A percentile compares a stretch with the other conserved stretches of the same genome.
Evolutionary conservation across 2,329 filamentous ascomycete species (phyloP).

Genomic region (Phialemonium atrogriseum): DNA sequence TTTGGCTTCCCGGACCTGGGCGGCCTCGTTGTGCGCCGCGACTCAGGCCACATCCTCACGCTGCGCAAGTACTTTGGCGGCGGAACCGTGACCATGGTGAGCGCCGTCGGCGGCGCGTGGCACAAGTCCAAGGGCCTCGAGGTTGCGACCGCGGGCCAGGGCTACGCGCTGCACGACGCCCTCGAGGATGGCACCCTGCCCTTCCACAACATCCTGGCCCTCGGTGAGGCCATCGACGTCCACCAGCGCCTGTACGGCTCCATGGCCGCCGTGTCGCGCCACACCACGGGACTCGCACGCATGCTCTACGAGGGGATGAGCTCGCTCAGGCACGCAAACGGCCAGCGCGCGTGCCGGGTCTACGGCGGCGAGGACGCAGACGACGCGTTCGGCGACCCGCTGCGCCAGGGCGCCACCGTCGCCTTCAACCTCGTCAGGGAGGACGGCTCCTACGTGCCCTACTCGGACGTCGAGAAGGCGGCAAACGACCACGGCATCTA

Average conservation of each 20-base stretch:
- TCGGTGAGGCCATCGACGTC: slow-evolving; percentile 49
- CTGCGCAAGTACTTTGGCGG: slow-evolving; percentile 58
- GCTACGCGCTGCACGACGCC: slow-evolving; percentile 44
- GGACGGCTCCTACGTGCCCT: slow-evolving; percentile 45
- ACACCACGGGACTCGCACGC: slow-evolving; percentile 46
- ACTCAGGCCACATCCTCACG: slow-evolving; percentile 45
- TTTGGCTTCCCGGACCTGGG: slow-evolving; percentile 61
- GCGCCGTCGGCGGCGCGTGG: slow-evolving; percentile 41
- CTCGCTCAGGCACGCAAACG: slow-evolving; percentile 44
- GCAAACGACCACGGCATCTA: slow-evolving; percentile 49
- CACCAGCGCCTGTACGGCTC: slow-evolving; percentile 48
- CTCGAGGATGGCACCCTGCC: slow-evolving; percentile 61
- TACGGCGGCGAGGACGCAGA: slow-evolving; percentile 39
- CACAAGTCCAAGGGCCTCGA: slow-evolving; percentile 41
- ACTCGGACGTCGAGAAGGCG: slow-evolving; percentile 48
- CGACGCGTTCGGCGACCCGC: slow-evolving; percentile 39
- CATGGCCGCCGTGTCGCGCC: slow-evolving; percentile 49
- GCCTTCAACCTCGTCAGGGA: slow-evolving; percentile 53
- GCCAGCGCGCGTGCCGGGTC: slow-evolving; percentile 39
- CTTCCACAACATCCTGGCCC: slow-evolving; percentile 56
- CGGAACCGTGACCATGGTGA: slow-evolving; percentile 56
- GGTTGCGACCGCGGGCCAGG: slow-evolving; percentile 16
- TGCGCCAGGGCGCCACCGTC: slow-evolving; percentile 51
- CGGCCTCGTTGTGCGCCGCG: slow-evolving; percentile 47
- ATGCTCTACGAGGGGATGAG: slow-evolving; percentile 38